Evolutionary conservation across 805 yeast species (phyloP).

Genomic region (Pichia scutulata): DNA sequence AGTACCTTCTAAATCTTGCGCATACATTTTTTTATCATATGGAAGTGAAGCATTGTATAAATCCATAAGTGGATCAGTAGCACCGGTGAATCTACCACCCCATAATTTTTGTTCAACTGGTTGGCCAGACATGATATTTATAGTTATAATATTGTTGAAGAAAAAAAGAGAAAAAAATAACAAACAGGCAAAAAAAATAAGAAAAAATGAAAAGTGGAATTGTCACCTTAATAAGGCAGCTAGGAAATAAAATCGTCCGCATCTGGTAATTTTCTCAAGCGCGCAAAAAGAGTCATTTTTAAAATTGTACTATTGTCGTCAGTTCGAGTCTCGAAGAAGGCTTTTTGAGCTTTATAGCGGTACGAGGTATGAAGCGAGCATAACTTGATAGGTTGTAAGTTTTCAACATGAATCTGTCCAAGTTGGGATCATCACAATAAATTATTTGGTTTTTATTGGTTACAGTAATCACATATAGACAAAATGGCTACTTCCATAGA

Average conservation of each 20-base stretch:
- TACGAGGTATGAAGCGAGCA: too few relatives aligned
- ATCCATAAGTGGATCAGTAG: constrained; percentile 96
- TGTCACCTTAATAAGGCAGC: not conserved
- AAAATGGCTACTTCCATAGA: constrained; percentile 24
- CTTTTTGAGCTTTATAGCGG: not conserved
- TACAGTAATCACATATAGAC: not conserved
- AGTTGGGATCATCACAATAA: not conserved
- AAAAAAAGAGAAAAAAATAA: not conserved
- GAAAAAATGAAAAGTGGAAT: not conserved
- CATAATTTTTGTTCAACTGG: constrained; percentile 73
- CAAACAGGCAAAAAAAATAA: not conserved
- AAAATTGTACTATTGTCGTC: not conserved
- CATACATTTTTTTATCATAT: constrained; percentile 90
- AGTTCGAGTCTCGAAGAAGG: not conserved
- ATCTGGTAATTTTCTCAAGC: not conserved
- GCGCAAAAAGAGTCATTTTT: not conserved
- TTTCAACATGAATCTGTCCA: not conserved
- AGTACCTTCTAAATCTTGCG: constrained; percentile 91
- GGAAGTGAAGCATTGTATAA: constrained; percentile 95
- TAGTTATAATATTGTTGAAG: too few relatives aligned
- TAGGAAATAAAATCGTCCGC: not conserved
- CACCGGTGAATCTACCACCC: constrained; percentile 99
- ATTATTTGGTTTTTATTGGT: not conserved
- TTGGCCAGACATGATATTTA: constrained; percentile 28
- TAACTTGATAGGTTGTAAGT: not conserved